Percentiles rank a stretch among this genome's conserved stretches.
These are phyloP conservation scores for Mycena galopus DNA, from an alignment of 768 basidiomycete species.

Conservation along the genomic window DNA sequence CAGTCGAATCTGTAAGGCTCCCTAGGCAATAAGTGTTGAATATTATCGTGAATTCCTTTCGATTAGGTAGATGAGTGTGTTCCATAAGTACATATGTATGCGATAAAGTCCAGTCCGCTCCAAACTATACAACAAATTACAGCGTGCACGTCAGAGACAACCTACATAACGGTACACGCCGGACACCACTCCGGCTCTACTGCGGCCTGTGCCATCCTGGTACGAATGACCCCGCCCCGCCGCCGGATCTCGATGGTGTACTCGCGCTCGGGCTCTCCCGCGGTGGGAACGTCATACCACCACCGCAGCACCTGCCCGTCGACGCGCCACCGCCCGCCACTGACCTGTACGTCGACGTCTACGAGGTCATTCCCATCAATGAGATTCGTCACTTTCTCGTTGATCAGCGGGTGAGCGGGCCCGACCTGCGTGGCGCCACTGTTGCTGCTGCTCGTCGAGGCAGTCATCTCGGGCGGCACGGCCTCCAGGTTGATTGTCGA, in stretches of 20 bases:
- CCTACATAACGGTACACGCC: constrained; percentile 36
- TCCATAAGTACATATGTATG: not conserved
- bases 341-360: constrained; percentile 61
- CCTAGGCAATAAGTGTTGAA: too few species aligned
- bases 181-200: constrained; percentile 29
- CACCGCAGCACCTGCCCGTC: constrained; percentile 65
- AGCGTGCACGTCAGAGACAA: too few species aligned
- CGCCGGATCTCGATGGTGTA: constrained; percentile 54
- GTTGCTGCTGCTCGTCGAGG: constrained; percentile 34
- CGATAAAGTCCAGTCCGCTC: constrained; percentile 11
- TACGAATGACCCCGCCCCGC: constrained; percentile 43
- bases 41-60: not conserved
- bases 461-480: constrained; percentile 27
- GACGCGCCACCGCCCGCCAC: constrained; percentile 57
- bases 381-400: constrained; percentile 28
- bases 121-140: not conserved
- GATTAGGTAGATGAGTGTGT: not conserved
- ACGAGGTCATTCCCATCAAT: constrained; percentile 44
- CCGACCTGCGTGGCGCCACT: constrained; percentile 28
- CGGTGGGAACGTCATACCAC: constrained; percentile 64
- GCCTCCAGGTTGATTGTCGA: constrained; percentile 33
- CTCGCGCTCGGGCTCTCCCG: constrained; percentile 48
- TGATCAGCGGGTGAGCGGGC: not conserved
- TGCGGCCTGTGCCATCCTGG: constrained; percentile 19
- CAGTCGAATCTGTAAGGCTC: too few species aligned